phyloP scores from a whole-genome alignment of 768 basidiomycete species.

The Termitomyces sp. region DNA sequence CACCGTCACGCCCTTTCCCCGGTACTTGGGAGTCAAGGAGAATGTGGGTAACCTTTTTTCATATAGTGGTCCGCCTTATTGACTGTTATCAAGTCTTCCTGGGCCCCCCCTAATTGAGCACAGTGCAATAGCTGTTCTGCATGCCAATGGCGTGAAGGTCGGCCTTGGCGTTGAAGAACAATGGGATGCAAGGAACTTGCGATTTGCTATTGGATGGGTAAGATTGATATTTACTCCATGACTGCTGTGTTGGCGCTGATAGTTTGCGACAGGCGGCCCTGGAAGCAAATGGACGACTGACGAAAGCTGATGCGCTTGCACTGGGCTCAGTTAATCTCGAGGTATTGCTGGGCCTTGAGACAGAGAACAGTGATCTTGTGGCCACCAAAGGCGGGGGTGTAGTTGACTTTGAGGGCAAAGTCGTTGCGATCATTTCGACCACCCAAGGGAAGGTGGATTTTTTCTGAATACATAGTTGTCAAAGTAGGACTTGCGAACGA shows the following conservation, averaged over 20 bases:
- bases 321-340: conserved; percentile 43
- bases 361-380: conserved; percentile 49
- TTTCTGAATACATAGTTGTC: conserved; percentile 8
- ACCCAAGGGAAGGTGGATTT: conserved; percentile 19
- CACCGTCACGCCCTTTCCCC: conserved; percentile 67
- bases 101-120: conserved; percentile 65
- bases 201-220: conserved; percentile 85
- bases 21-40: conserved; percentile 60
- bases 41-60: conserved; percentile 36
- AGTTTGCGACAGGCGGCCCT: conserved; percentile 31
- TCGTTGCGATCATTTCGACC: conserved; percentile 50
- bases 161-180: conserved; percentile 59
- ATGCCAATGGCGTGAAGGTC: conserved; percentile 68
- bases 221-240: conserved; percentile 17
- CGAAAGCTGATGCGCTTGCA: conserved; percentile 37
- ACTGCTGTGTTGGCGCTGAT: background rate
- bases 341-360: conserved; percentile 29
- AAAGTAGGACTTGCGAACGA: too few species aligned
- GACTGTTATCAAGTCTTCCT: conserved; percentile 38
- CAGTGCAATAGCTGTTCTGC: conserved; percentile 51
- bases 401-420: conserved; percentile 40
- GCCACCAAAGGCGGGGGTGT: conserved; percentile 50
- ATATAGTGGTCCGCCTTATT: background rate
- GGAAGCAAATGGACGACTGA: conserved; percentile 33
- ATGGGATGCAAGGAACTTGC: conserved; percentile 70